Percentiles rank a stretch among this genome's conserved stretches.
Conservation (phyloP, 1,139 yeast genomes). For the Williopsis jadinii region DNA sequence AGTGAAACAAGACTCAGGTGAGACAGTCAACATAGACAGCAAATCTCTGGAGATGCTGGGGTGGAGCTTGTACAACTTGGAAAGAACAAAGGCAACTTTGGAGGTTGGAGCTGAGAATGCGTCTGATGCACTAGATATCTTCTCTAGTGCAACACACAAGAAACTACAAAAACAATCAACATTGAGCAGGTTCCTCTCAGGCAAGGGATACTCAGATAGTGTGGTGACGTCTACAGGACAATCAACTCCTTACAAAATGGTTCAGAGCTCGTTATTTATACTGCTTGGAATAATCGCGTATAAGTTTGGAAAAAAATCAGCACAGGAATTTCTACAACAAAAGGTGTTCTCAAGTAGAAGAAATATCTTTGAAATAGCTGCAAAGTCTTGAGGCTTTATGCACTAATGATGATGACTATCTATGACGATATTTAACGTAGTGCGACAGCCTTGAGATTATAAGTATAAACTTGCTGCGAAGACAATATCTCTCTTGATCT, state of each 20-base stretch:
- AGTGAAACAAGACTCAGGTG: neutral
- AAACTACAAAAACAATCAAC: neutral
- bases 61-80: slow-evolving; percentile 4
- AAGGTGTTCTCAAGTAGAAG: slow-evolving; percentile 8
- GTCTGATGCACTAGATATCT: slow-evolving; percentile 1
- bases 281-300: slow-evolving; percentile 21
- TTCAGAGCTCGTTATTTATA: slow-evolving; percentile 4
- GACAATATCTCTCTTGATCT: slow-evolving; percentile 92
- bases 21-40: neutral
- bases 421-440: neutral
- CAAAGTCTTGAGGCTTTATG: slow-evolving; percentile 1
- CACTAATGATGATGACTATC: neutral
- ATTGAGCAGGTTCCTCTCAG: slow-evolving; percentile 3
- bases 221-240: neutral
- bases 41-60: slow-evolving; percentile 6
- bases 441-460: slow-evolving; percentile 25
- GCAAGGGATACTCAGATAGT: neutral
- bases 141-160: slow-evolving; percentile 2
- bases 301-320: slow-evolving; percentile 11
- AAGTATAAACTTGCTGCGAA: slow-evolving; percentile 93
- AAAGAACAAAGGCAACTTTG: slow-evolving; percentile 6
- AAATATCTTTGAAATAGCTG: slow-evolving; percentile 9
- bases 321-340: slow-evolving; percentile 15
- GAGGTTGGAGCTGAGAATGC: slow-evolving; percentile 2
- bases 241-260: neutral